phyloP scores from a whole-genome alignment of 495 filamentous ascomycete species.

The Penicillium bovifimosum region DNA sequence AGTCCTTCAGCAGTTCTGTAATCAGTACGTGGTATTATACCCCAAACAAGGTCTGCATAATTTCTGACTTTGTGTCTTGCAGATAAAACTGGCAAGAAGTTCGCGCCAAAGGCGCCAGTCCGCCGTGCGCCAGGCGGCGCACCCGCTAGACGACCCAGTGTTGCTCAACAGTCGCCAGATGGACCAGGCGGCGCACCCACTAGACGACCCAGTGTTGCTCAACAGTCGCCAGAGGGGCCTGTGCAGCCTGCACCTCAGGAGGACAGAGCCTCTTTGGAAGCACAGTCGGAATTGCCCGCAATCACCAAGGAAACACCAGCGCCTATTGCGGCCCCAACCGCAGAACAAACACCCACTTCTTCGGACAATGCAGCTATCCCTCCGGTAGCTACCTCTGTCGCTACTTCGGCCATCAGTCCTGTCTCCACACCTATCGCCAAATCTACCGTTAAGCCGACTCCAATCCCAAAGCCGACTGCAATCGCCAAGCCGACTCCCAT shows the following conservation, averaged over 20 bases:
- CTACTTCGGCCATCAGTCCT: neutral
- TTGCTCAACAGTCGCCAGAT: constrained; percentile 23
- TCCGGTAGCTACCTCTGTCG: constrained; percentile 24
- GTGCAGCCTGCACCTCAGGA: neutral
- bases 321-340: constrained; percentile 4
- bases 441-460: constrained; percentile 1
- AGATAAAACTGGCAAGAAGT: constrained; percentile 54
- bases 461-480: neutral
- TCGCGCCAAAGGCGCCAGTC: constrained; percentile 47
- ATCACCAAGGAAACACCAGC: constrained; percentile 10
- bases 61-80: constrained; percentile 5
- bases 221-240: constrained; percentile 28
- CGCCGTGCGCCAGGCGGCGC: constrained; percentile 37
- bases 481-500: neutral
- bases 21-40: constrained; percentile 42
- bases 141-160: constrained; percentile 34
- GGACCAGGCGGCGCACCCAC: no score
- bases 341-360: constrained; percentile 11
- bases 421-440: neutral
- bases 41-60: neutral
- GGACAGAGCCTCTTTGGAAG: constrained; percentile 18
- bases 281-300: constrained; percentile 16
- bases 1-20: constrained; percentile 51
- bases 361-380: constrained; percentile 18
- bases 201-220: constrained; percentile 37